Evolutionary conservation across 257 asterid genomes (phyloP), one percentile per base, ranked within the genome.

Genomic region (Fraxinus cuspidata): DNA sequence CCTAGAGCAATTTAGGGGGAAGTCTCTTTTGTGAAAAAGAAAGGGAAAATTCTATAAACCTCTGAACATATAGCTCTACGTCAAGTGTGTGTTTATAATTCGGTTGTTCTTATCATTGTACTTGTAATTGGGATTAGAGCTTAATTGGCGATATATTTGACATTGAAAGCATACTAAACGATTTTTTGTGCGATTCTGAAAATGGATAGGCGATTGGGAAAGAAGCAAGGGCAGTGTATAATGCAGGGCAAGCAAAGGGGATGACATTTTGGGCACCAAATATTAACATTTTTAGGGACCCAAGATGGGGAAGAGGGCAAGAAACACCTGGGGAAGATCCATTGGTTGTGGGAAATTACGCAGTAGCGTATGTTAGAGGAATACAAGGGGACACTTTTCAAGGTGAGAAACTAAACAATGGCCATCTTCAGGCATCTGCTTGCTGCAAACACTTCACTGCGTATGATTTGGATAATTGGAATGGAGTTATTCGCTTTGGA

Each of bases 261-360:
- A 84, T 91, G 93, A 89, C 98, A 69, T 93, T 91, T 85, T 91
- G 97, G 98, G 87, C 98, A 7, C 98, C 97, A 68, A 93, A 93
- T 74, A 87, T 91, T 51, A 93, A 93, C 74, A 86, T 93, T 75
- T 93, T 78, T 56, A 84, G 98, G 80, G 98, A 93, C 77, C 98
- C 97, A 21, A 84, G 98, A 81, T 93, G 96, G 97, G 98, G 98
- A 0, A 83, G 98, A 70, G 98, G 98, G 8, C 97, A 91, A 73
- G 97, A 93, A 83, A 93, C 97, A 60, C 93, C 98, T 19, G 97
- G 98, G 19, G 98, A 93, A 70, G 96, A 90, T 73, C 98, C 98
- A 60, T 21, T 63, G 82, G 87, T 87, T 3, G 87, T 83, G 1
- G 86, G 88, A 0, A 86, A 78, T 37, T 93, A 93, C 29, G 90